Evolutionary conservation across 129 eudicot genomes (phyloP).

Genomic region (Escallonia herrerae): DNA sequence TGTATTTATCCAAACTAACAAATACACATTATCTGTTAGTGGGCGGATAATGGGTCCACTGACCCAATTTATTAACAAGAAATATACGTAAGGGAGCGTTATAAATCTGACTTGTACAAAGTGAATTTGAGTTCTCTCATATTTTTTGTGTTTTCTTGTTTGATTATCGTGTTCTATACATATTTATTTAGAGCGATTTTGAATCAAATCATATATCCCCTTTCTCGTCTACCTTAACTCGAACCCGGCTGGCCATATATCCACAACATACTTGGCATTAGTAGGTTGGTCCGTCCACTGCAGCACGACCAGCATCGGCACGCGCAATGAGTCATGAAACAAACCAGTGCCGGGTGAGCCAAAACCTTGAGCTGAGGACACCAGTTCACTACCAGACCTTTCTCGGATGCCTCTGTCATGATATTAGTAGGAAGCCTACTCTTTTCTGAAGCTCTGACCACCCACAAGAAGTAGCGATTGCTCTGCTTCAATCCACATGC

Average conservation of each 20-base stretch:
- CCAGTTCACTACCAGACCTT: conserved; percentile 22
- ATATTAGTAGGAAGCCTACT: neutral
- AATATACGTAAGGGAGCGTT: too few species aligned
- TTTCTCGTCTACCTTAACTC: neutral
- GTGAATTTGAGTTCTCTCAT: too few species aligned
- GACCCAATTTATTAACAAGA: too few species aligned
- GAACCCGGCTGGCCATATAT: conserved; percentile 14
- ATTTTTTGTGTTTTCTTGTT: too few species aligned
- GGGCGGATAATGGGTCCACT: too few species aligned
- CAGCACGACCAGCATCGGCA: conserved; percentile 15
- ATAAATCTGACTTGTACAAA: too few species aligned
- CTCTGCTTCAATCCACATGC: conserved; percentile 9
- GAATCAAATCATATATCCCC: conserved; percentile 3
- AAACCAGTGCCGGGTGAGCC: conserved; percentile 16
- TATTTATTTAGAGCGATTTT: too few species aligned
- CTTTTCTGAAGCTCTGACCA: conserved; percentile 4
- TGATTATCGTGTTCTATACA: too few species aligned
- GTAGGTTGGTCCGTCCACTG: conserved; percentile 22
- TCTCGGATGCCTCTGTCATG: conserved; percentile 5
- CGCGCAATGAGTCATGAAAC: conserved; percentile 24
- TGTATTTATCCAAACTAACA: too few species aligned
- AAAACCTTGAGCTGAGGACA: conserved; percentile 15
- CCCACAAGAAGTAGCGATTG: conserved; percentile 17
- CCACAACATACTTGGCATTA: conserved; percentile 14
- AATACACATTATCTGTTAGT: too few species aligned